These are phyloP conservation scores for Tephrocybe sp. DNA, from an alignment of 768 basidiomycete genomes.

Conservation along the genomic window DNA sequence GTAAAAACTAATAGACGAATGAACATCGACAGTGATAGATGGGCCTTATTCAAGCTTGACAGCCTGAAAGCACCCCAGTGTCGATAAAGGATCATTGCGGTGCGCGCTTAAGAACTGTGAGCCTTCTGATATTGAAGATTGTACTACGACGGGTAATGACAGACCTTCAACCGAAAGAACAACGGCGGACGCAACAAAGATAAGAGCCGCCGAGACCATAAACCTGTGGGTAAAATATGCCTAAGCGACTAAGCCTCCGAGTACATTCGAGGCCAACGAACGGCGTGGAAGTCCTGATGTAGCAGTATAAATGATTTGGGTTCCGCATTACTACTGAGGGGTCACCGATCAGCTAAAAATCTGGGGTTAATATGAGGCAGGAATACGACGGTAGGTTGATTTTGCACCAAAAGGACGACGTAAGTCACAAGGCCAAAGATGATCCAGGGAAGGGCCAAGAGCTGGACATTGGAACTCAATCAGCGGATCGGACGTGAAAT, in stretches of 20 bases:
- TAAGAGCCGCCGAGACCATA: slow-evolving; percentile 5
- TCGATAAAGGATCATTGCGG: slow-evolving; percentile 14
- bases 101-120: slow-evolving; percentile 10
- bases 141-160: neutral
- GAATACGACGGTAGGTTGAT: neutral
- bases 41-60: neutral
- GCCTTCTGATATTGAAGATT: neutral
- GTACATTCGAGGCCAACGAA: slow-evolving; percentile 4
- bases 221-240: slow-evolving; percentile 2
- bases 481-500: neutral
- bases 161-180: slow-evolving; percentile 19
- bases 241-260: neutral
- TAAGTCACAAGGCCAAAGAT: slow-evolving; percentile 2
- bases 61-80: slow-evolving; percentile 11
- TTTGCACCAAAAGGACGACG: slow-evolving; percentile 6
- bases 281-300: slow-evolving; percentile 13
- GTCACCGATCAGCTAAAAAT: slow-evolving; percentile 1
- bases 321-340: slow-evolving; percentile 9
- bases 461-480: slow-evolving; percentile 4
- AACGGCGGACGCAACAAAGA: slow-evolving; percentile 9
- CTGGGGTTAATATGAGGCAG: neutral
- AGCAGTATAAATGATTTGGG: slow-evolving; percentile 18
- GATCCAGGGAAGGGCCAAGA: slow-evolving; percentile 9
- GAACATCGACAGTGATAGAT: slow-evolving; percentile 16
- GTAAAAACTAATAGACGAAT: slow-evolving; percentile 20